Evolutionary conservation across 441 rosid genomes (phyloP), one percentile per base, ranked within the genome.

Genomic region (Pelargonium cotyledonis): DNA sequence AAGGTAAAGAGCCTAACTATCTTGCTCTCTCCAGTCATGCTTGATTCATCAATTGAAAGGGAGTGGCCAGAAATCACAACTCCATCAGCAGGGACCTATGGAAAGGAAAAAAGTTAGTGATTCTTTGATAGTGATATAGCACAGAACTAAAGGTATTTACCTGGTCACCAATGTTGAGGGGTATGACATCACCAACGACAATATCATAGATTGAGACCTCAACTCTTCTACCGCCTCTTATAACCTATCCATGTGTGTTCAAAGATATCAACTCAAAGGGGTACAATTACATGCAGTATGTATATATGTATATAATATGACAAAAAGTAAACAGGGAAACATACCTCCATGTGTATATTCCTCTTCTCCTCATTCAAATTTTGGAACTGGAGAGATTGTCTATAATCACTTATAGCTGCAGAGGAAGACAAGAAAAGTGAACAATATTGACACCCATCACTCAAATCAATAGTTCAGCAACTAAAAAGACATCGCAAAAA

Each of bases 1-100:
- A n/a, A n/a, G 5, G 16, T 51, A 31, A 18, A 41, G 14, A 69
- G 26, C 9, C 77, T 65, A 60, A 74, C 73, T 53, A 46, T 74
- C 38, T 69, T 69, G 73, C 73, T 69, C 69, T 74, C 77, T 43
- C 77, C 77, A n/a, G 77, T 74, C 77, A 69, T 74, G 73, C 77
- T 74, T 21, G 77, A 74, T 57, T 74, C 73, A 65, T 74, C 77
- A 44, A 69, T 14, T 35, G 73, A 31, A 57, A 74, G 73, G 41
- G 77, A 69, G 65, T 74, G 77, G 40, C 73, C 73, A 8, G 69
- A 64, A 23, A 74, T 58, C 31, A 74, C 60, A 49, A 74, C 60
- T 65, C 73, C 77, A 74, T 74, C 73, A 55, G 77, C 77, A 65
- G 77, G 73, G 23, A 74, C 77, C 77, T 74, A 55, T 21, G 11